Conservation (phyloP, 2,329 filamentous ascomycete species). For the Cercospora berteroae region DNA sequence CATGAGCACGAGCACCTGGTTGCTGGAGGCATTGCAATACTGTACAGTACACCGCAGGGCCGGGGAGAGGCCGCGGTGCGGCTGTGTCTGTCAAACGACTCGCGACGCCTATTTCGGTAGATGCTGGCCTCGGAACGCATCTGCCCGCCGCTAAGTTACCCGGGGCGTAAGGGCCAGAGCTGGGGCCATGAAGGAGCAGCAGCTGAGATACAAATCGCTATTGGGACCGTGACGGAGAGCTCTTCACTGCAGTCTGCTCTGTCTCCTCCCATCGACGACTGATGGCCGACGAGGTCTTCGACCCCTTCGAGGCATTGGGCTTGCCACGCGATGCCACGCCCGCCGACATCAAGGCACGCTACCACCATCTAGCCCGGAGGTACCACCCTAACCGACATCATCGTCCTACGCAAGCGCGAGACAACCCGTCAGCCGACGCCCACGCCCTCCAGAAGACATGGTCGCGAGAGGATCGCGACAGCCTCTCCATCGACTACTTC, state of each 20-base stretch:
- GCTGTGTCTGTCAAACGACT: constrained; percentile 5
- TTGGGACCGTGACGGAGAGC: constrained; percentile 15
- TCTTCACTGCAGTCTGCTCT: constrained; percentile 22
- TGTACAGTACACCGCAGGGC: not conserved
- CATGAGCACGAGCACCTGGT: not conserved
- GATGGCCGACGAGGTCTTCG: constrained; percentile 39
- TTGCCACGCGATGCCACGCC: constrained; percentile 69
- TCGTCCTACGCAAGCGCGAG: constrained; percentile 22
- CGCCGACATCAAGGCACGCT: constrained; percentile 82
- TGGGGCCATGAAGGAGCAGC: constrained; percentile 12
- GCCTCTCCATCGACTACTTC: constrained; percentile 31
- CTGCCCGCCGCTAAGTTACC: constrained; percentile 2
- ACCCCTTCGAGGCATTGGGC: constrained; percentile 80
- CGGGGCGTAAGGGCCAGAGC: constrained; percentile 1
- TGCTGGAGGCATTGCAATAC: not conserved
- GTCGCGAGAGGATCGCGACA: constrained; percentile 43
- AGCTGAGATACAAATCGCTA: constrained; percentile 19
- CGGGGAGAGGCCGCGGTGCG: constrained; percentile 9
- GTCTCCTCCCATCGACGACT: constrained; percentile 1
- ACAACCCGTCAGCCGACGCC: not conserved
- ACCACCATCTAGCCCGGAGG: constrained; percentile 83
- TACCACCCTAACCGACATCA: constrained; percentile 64
- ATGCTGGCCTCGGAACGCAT: constrained; percentile 14
- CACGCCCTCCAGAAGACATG: not conserved
- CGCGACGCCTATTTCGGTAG: not conserved